Evolutionary conservation across 176 grass and related monocot species (phyloP), one percentile per base, ranked within the genome.

Genomic region (Neostapfia colusana): DNA sequence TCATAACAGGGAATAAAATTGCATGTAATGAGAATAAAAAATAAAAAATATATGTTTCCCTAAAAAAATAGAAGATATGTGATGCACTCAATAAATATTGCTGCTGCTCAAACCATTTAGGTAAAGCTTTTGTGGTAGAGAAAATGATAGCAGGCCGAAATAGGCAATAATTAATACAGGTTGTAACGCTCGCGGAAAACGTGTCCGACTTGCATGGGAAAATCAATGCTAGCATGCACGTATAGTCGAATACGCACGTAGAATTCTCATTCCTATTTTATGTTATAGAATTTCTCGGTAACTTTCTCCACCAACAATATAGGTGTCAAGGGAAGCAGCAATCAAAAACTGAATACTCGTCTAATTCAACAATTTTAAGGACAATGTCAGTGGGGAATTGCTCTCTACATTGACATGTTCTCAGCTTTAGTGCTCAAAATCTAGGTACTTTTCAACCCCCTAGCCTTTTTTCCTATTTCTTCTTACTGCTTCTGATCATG

Each of bases 151-250:
- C 46, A 58, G 18, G 14, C 36, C 4, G 8, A 64, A 88, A 76
- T 75, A 80, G 16, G 23, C 54, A 80, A 69, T 84, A 76, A 75
- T 75, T 41, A 80, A 88, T 69, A 69, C 1, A 75, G 31, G 38
- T 64, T 5, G 7, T 75, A 75, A 64, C 2, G 37, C 21, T 65
- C 38, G 5, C 2, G 37, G 43, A 67, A 57, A 63, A 35, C 6
- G 34, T 10, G 18, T 80, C 7, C 46, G 31, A 43, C 8, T 5
- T 56, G 69, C 75, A 84, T 69, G 43, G 69, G 45, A 69, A 48
- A 17, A 88, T 80, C 70, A 80, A 79, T 79, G 81, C 27, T 1
- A 20, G 4, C 75, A 74, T 88, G 69, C 69, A 88, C 35, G n/a
- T 63, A 31, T 31, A 50, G 4, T 50, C 16, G 13, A 18, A 43